phyloP scores from a whole-genome alignment of 2,329 filamentous ascomycete genomes.

The Hypoxylon sp. region DNA sequence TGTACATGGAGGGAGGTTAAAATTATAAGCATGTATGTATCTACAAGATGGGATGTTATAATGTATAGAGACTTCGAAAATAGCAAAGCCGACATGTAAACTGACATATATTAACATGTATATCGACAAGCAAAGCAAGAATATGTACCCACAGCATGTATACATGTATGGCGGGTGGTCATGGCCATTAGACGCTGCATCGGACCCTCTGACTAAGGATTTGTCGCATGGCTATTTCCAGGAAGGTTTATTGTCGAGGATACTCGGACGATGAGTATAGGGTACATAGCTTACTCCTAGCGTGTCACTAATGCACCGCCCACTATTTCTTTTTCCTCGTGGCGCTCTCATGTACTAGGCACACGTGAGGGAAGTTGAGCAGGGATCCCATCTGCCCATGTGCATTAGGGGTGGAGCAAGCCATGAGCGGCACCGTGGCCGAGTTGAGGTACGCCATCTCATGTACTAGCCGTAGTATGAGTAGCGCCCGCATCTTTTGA shows the following conservation, averaged over 20 bases:
- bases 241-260: constrained; percentile 34
- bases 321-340: constrained; percentile 48
- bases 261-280: constrained; percentile 34
- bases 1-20: background rate
- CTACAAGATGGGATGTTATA: background rate
- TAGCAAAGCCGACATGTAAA: constrained; percentile 15
- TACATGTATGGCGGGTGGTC: constrained; percentile 11
- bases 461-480: constrained; percentile 13
- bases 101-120: background rate
- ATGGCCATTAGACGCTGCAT: constrained; percentile 44
- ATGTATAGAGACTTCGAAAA: constrained; percentile 16
- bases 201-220: constrained; percentile 48
- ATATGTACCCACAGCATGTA: background rate
- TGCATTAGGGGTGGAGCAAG: constrained; percentile 48
- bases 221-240: constrained; percentile 51
- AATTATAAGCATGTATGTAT: constrained; percentile 4
- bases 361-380: constrained; percentile 44
- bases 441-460: constrained; percentile 45
- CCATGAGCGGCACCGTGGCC: constrained; percentile 49
- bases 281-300: constrained; percentile 39
- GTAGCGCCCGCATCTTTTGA: background rate
- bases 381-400: constrained; percentile 46
- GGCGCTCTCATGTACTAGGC: constrained; percentile 46
- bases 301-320: constrained; percentile 40
- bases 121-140: background rate